These are phyloP conservation scores for Aspergillus oerlinghausenensis DNA, from an alignment of 2,329 filamentous ascomycete genomes.

Conservation along the genomic window DNA sequence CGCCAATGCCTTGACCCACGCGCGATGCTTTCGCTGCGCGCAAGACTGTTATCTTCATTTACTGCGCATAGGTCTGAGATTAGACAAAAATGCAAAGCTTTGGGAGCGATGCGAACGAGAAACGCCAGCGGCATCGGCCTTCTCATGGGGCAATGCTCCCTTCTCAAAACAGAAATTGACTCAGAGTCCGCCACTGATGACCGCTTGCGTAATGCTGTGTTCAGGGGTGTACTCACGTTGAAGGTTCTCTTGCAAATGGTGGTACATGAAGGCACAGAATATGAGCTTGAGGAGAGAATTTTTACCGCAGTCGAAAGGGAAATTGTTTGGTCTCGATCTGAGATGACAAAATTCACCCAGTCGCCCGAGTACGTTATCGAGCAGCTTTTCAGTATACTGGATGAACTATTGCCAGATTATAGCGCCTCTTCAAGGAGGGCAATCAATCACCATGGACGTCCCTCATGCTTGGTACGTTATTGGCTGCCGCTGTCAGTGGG, in stretches of 20 bases:
- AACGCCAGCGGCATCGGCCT: constrained; percentile 84
- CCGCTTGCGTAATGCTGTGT: constrained; percentile 70
- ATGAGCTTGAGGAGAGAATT: constrained; percentile 53
- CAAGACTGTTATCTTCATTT: constrained; percentile 71
- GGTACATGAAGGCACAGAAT: constrained; percentile 52
- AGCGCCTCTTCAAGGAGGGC: constrained; percentile 51
- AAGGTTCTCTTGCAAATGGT: constrained; percentile 76
- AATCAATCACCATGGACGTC: constrained; percentile 66
- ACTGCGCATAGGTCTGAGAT: constrained; percentile 71
- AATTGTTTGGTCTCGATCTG: constrained; percentile 43
- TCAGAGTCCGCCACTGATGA: constrained; percentile 40
- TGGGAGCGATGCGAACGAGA: constrained; percentile 70
- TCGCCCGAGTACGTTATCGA: constrained; percentile 36
- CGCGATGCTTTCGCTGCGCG: constrained; percentile 66
- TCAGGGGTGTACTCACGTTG: constrained; percentile 78
- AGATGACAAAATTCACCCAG: constrained; percentile 23
- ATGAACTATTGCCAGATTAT: constrained; percentile 65
- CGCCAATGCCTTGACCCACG: constrained; percentile 69
- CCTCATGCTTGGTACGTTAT: constrained; percentile 71
- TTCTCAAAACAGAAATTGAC: constrained; percentile 58
- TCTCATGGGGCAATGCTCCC: constrained; percentile 78
- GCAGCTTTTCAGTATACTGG: constrained; percentile 55
- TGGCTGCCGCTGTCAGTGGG: constrained; percentile 74
- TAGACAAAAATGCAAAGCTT: constrained; percentile 64
- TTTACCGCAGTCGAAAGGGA: constrained; percentile 58